Base-by-base conservation (phyloP, 2,329 filamentous ascomycete species). In the Teratosphaeria epicoccoides region DNA sequence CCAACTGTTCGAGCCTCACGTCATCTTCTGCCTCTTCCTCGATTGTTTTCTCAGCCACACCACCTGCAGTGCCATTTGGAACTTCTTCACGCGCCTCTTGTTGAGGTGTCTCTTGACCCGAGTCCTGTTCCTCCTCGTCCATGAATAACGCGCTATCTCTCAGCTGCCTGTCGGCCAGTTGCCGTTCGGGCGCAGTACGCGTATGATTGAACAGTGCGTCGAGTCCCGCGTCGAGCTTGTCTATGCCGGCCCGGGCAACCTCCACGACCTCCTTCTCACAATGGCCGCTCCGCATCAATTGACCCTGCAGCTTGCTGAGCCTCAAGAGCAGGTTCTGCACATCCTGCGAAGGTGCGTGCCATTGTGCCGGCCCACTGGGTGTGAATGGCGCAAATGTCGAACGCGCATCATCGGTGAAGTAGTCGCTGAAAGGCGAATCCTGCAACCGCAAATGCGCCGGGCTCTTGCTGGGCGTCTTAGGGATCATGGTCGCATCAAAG, bases 341-440 rank as follows among this genome's bases (percentile, higher is more conserved):
- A 43, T 66, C 58, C 26, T 53, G 55, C 2, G 59, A 60, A 9
- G 61, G 58, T 23, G 58, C 53, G n/a, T 55, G 47, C 46, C 55
- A 52, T 20, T 43, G 22, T 12, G 26, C 49, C 6, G 47, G 51
- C 7, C 14, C 14, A 17, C 17, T 23, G 23, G 40, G 26, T 28
- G 33, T 26, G 17, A 14, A 29, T 7, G 10, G 55, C 29, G 55
- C 53, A 24, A 61, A 54, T 4, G 58, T 48, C 4, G 63, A 66
- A 12, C 60, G 61, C 17, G 61, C 60, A 50, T 68, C 62, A 49
- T 70, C 67, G 49, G 67, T 69, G 60, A 69, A 69, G 57, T 71
- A 71, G 57, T 71, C 69, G 52, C 63, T 67, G 57, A 69, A 70
- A 2, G 69, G 69, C 46, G 69, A 71, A 50, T 68, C 63, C 25